Evolutionary conservation across 164 flowering plant genomes (phyloP).

Genomic region (Malania oleifera): DNA sequence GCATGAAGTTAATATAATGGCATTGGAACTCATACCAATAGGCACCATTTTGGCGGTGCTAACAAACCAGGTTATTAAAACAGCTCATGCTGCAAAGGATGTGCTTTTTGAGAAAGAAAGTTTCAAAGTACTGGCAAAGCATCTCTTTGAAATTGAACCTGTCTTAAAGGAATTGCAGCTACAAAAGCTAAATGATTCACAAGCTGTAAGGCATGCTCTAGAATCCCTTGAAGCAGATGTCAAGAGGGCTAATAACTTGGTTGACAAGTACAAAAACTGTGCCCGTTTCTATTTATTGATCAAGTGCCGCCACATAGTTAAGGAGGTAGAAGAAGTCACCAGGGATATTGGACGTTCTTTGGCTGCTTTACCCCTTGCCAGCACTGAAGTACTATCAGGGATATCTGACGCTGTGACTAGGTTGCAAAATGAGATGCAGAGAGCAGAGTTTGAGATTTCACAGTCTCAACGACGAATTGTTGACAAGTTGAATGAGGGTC

Average conservation of each 20-base stretch:
- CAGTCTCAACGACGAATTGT: conserved; percentile 46
- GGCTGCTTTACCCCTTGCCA: conserved; percentile 49
- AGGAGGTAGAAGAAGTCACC: conserved; percentile 57
- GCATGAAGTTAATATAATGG: conserved; percentile 13
- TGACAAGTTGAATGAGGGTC: conserved; percentile 55
- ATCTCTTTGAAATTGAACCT: conserved; percentile 54
- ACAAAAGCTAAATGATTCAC: conserved; percentile 48
- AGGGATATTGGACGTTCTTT: conserved; percentile 62
- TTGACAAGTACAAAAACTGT: conserved; percentile 60
- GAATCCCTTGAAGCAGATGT: conserved; percentile 52
- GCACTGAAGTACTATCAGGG: conserved; percentile 45
- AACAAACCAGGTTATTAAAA: conserved; percentile 49
- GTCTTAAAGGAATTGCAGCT: conserved; percentile 53
- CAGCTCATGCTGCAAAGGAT: conserved; percentile 64
- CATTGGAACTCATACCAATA: conserved; percentile 50
- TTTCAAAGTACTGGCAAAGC: conserved; percentile 51
- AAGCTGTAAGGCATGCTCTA: conserved; percentile 52
- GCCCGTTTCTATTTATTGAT: conserved; percentile 57
- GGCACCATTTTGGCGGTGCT: conserved; percentile 60
- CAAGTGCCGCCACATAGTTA: conserved; percentile 54
- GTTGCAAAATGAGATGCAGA: conserved; percentile 70
- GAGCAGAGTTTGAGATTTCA: conserved; percentile 55
- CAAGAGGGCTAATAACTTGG: conserved; percentile 49
- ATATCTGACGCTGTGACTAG: conserved; percentile 53
- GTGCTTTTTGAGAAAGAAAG: conserved; percentile 58